Evolutionary conservation across 2,329 filamentous ascomycete species (phyloP).

Genomic region (Fusarium sp.): DNA sequence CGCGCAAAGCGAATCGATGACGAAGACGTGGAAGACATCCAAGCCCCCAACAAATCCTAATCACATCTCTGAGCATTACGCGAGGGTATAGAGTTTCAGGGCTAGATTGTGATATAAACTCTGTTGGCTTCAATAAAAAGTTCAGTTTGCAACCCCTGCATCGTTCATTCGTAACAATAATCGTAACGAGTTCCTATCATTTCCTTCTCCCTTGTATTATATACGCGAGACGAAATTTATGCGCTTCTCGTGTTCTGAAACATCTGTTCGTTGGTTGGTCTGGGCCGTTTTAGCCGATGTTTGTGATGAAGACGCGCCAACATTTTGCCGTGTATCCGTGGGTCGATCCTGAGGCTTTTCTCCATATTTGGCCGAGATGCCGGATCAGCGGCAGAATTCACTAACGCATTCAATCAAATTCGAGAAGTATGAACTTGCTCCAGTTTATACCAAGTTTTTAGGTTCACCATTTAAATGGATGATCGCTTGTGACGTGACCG

Average conservation of each 20-base stretch:
- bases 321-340: conserved; percentile 18
- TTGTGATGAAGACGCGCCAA: background rate
- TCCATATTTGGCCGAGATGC: conserved; percentile 7
- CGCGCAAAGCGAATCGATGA: conserved; percentile 20
- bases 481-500: background rate
- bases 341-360: background rate
- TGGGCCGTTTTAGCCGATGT: background rate
- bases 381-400: background rate
- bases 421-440: background rate
- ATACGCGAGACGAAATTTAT: background rate
- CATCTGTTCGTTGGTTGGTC: background rate
- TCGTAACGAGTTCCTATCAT: background rate
- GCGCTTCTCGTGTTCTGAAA: background rate
- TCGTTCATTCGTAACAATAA: background rate
- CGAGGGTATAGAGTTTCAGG: background rate
- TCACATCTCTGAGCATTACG: background rate
- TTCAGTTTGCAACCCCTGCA: background rate
- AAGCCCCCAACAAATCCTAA: background rate
- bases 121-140: background rate
- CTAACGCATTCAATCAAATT: background rate
- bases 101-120: background rate
- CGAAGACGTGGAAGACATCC: conserved; percentile 18
- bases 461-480: background rate
- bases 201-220: background rate
- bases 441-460: background rate